Percentiles rank a stretch among this genome's conserved stretches.
Evolutionary conservation across 1,284 basidiomycete genomes (phyloP).

Genomic region (Boletus semigastroideus): DNA sequence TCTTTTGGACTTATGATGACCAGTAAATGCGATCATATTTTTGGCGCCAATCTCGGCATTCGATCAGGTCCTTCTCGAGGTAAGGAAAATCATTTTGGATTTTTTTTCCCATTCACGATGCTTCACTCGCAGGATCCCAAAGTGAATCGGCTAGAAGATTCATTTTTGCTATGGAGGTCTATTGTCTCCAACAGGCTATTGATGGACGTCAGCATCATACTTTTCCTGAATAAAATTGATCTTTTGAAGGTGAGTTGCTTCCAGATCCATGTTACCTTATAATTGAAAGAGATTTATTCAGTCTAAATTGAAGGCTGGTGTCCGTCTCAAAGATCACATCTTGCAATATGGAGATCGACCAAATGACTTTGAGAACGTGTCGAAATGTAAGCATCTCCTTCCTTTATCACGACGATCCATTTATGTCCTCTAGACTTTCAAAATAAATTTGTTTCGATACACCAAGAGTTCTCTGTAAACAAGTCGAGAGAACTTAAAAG

Average conservation of each 20-base stretch:
- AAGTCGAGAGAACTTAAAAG: slow-evolving; percentile 69
- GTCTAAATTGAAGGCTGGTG: slow-evolving; percentile 74
- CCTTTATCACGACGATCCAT: not conserved
- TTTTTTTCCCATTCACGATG: slow-evolving; percentile 1
- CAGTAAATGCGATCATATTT: slow-evolving; percentile 82
- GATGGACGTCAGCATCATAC: slow-evolving; percentile 65
- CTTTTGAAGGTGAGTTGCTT: slow-evolving; percentile 53
- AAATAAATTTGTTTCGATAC: slow-evolving; percentile 67
- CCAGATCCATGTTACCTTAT: not conserved
- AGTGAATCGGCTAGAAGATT: slow-evolving; percentile 76
- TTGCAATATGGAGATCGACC: slow-evolving; percentile 64
- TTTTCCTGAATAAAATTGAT: slow-evolving; percentile 80
- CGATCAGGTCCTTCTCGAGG: slow-evolving; percentile 77
- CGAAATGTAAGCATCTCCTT: slow-evolving; percentile 55
- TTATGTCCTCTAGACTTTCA: slow-evolving; percentile 57
- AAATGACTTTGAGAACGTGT: slow-evolving; percentile 72
- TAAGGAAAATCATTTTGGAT: slow-evolving; percentile 24
- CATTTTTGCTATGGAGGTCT: slow-evolving; percentile 65
- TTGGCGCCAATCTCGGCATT: slow-evolving; percentile 81
- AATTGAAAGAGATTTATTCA: slow-evolving; percentile 20
- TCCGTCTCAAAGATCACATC: slow-evolving; percentile 66
- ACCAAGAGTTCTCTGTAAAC: slow-evolving; percentile 65
- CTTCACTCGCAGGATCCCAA: slow-evolving; percentile 50
- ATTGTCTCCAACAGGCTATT: slow-evolving; percentile 70
- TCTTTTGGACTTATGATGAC: slow-evolving; percentile 5